Conservation (phyloP, 2,329 filamentous ascomycete genomes). For the Thermothelomyces thermophilus region DNA sequence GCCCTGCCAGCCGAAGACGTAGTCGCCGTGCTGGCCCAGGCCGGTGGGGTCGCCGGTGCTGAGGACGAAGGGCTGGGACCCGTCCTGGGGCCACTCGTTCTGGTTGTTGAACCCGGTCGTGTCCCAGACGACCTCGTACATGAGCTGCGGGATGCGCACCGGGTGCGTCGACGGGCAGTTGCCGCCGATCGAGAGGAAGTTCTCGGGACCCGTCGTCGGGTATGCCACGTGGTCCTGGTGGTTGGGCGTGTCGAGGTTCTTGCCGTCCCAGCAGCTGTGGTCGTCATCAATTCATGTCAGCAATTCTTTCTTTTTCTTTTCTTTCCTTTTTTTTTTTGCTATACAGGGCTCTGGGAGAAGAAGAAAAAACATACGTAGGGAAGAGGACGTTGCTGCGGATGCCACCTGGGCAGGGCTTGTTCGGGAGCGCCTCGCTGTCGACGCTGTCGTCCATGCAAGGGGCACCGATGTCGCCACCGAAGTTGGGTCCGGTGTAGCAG, state of each 20-base stretch:
- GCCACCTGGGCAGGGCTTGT: conserved; percentile 36
- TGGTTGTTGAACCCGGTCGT: conserved; percentile 35
- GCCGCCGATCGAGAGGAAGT: conserved; percentile 32
- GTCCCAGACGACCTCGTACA: conserved; percentile 44
- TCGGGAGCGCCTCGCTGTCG: conserved; percentile 36
- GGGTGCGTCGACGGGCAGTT: conserved; percentile 35
- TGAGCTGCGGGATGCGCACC: conserved; percentile 39
- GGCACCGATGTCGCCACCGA: conserved; percentile 35
- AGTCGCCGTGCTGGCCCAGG: conserved; percentile 38
- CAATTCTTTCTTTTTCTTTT: too few relatives aligned
- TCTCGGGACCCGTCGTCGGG: conserved; percentile 36
- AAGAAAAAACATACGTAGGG: conserved; percentile 46
- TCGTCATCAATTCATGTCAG: too few relatives aligned
- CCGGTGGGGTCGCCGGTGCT: conserved; percentile 35
- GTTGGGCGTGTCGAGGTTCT: conserved; percentile 42
- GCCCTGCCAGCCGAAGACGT: conserved; percentile 35
- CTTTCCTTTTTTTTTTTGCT: conserved; percentile 40
- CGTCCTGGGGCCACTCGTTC: conserved; percentile 33
- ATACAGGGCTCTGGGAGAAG: conserved; percentile 40
- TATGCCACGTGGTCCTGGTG: conserved; percentile 40
- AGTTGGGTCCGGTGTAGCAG: conserved; percentile 40
- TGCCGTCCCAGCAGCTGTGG: conserved; percentile 42
- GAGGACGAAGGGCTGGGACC: conserved; percentile 33
- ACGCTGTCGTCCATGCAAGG: conserved; percentile 33
- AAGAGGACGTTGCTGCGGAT: conserved; percentile 42